Evolutionary conservation across 1,284 basidiomycete species (phyloP), one percentile per base, ranked within the genome.

Genomic region (Tilletia setariae): DNA sequence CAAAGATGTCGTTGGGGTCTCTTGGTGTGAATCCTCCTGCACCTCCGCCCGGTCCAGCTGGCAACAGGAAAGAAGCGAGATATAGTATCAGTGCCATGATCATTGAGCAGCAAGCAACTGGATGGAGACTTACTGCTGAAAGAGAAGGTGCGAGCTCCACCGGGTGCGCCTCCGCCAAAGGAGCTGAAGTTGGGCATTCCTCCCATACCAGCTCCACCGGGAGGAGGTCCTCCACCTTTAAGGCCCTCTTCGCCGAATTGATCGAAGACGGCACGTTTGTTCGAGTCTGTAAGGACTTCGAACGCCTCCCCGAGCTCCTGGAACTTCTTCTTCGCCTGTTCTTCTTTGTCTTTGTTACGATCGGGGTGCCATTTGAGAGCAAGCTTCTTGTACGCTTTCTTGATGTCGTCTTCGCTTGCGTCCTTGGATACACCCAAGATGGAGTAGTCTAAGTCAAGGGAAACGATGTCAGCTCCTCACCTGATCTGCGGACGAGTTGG

Each of bases 281-380:
- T 88, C 85, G 90, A 90, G 84, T 98, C 94, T 66, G 88, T 92
- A 65, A 98, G 88, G 62, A 98, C 95, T 83, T 98, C 95, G 79
- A 95, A 98, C 0, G 95, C 95, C 85, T 98, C 95, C 28, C 92
- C 92, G 69, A 96, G 91, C 87, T 96, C 89, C 84, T 98, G 95
- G 85, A 98, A 98, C 84, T 92, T 96, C 79, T 89, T 88, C 9
- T 89, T 90, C 0, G 95, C 91, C 4, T 66, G 42, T 75, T 94
- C 94, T 72, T 90, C 89, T 64, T 85, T 84, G 53, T 90, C 89
- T 66, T 86, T 85, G 83, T 95, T 96, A 63, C 94, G 88, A 84
- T 96, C 94, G 47, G 93, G 93, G 84, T 95, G 93, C 89, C 90
- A 91, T 86, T 91, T 92, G 80, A 95, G 84, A 51, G 92, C 92